phyloP scores from a whole-genome alignment of 345 rosid genomes.

The Eucalyptus decipiens region DNA sequence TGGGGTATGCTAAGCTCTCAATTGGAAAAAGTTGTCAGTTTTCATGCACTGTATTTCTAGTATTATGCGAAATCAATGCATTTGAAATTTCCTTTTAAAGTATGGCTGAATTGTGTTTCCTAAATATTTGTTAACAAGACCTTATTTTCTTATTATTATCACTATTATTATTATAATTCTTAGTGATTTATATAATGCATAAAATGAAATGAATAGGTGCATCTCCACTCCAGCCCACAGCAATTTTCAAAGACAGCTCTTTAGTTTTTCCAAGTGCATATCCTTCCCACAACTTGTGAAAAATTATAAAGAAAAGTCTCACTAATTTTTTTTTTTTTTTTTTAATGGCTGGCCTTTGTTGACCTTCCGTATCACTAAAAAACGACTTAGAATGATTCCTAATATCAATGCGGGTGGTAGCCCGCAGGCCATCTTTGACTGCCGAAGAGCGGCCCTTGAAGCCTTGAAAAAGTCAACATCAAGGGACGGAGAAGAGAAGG shows the following conservation, averaged over 20 bases:
- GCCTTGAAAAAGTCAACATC: neutral
- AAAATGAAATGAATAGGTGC: neutral
- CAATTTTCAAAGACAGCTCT: neutral
- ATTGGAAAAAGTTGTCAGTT: neutral
- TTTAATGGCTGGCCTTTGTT: neutral
- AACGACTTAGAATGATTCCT: neutral
- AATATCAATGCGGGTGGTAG: fast-evolving
- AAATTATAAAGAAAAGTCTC: neutral
- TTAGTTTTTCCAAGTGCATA: neutral
- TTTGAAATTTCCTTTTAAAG: neutral
- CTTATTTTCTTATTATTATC: neutral
- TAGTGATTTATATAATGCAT: fast-evolving
- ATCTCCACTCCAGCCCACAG: neutral
- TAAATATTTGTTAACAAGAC: neutral
- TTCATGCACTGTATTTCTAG: neutral
- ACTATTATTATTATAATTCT: neutral
- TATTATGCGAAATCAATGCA: neutral
- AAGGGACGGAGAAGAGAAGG: neutral
- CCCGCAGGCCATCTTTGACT: neutral
- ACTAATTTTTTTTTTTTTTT: neutral
- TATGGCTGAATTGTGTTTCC: fast-evolving
- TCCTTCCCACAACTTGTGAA: neutral
- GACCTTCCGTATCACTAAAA: neutral
- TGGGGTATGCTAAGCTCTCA: neutral
- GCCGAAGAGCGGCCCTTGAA: neutral